phyloP scores from a whole-genome alignment of 371 early-diverging fungal genomes.

The Lichtheimia ornata region DNA sequence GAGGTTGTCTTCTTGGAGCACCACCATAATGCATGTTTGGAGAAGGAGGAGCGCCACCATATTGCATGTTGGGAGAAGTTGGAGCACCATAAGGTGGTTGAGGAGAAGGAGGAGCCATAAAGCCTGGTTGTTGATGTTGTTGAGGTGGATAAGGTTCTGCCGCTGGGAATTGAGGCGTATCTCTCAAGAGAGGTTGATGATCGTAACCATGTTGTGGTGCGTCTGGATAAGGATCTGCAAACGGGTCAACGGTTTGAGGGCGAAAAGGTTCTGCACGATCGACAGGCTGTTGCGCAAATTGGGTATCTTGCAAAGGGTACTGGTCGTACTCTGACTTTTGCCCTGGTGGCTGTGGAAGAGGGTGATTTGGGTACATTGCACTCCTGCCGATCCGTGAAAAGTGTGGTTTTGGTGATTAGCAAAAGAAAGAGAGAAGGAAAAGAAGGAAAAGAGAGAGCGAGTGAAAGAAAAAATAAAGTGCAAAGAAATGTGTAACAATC shows the following conservation, averaged over 20 bases:
- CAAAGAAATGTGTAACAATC: neutral
- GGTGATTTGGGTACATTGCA: conserved; percentile 15
- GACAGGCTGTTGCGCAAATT: conserved; percentile 36
- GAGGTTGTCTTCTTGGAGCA: conserved; percentile 55
- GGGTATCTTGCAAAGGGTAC: conserved; percentile 45
- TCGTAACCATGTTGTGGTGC: conserved; percentile 19
- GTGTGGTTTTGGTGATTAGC: neutral
- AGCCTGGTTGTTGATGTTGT: neutral
- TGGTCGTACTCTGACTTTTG: conserved; percentile 35
- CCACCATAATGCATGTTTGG: conserved; percentile 53
- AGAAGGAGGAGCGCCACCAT: conserved; percentile 19
- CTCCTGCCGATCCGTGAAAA: too few species aligned
- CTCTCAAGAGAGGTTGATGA: conserved; percentile 30
- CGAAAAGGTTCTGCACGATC: conserved; percentile 32
- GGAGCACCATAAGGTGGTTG: conserved; percentile 1
- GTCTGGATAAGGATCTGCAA: conserved; percentile 38
- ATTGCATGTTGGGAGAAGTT: neutral
- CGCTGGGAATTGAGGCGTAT: conserved; percentile 10
- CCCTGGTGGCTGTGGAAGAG: conserved; percentile 18
- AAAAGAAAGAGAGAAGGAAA: conserved; percentile 1
- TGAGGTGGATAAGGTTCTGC: neutral
- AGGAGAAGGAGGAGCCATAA: conserved; percentile 7
- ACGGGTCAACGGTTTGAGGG: conserved; percentile 7
- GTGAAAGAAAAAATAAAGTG: conserved; percentile 4
- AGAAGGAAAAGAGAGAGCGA: neutral